Percentiles rank a stretch among this genome's conserved stretches.
Evolutionary conservation across 2,329 filamentous ascomycete species (phyloP).

Genomic region (Orbilia quercus): DNA sequence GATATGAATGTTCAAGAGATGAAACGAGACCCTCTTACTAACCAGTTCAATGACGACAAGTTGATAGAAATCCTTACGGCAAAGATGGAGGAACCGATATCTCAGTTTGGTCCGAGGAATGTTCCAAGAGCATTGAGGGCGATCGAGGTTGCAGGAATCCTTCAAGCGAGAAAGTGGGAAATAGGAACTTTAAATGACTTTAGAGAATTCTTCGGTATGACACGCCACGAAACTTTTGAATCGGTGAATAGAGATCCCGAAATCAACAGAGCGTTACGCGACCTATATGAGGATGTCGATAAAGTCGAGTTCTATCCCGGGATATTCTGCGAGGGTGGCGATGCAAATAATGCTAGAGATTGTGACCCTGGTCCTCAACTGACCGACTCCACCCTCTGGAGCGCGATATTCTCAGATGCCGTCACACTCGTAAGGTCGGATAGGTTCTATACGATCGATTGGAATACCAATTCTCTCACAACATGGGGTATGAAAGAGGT

Average conservation of each 20-base stretch:
- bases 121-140: slow-evolving; percentile 70
- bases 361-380: slow-evolving; percentile 45
- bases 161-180: slow-evolving; percentile 72
- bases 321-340: slow-evolving; percentile 67
- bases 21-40: slow-evolving; percentile 32
- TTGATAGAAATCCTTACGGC: slow-evolving; percentile 69
- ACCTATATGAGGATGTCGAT: slow-evolving; percentile 68
- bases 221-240: slow-evolving; percentile 67
- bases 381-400: slow-evolving; percentile 66
- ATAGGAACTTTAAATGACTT: slow-evolving; percentile 70
- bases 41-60: slow-evolving; percentile 69
- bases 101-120: slow-evolving; percentile 71
- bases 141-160: slow-evolving; percentile 73
- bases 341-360: slow-evolving; percentile 26
- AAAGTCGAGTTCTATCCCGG: slow-evolving; percentile 71
- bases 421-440: slow-evolving; percentile 71
- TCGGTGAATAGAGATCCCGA: slow-evolving; percentile 68
- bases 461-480: slow-evolving; percentile 49
- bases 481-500: slow-evolving; percentile 56
- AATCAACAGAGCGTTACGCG: slow-evolving; percentile 64
- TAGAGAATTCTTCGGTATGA: slow-evolving; percentile 68
- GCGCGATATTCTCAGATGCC: slow-evolving; percentile 71
- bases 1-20: slow-evolving; percentile 58
- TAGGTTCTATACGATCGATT: slow-evolving; percentile 67
- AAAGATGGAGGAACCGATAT: slow-evolving; percentile 72